Base-by-base conservation (phyloP, 23 red algal genomes). In the Pyropia yezoensis region DNA sequence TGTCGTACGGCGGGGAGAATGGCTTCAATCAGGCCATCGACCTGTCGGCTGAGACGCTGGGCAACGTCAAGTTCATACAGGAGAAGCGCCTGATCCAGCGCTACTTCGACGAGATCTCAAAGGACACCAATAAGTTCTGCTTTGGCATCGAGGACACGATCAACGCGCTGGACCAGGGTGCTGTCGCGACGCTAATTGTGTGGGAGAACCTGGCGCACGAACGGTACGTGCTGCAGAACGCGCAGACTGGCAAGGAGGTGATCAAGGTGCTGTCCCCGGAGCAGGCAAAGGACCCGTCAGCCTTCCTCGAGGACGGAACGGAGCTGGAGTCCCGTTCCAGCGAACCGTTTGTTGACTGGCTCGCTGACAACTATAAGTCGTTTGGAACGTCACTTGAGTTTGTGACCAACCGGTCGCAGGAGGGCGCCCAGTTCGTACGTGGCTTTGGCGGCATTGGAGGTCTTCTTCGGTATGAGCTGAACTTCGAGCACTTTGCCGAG, bases 1-100 rank as follows among this genome's bases (percentile, higher is more conserved):
- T 96, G 8, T 84, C 76, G 49, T 96, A 96, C 73, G 92, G 92
- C 24, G 92, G 92, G 3, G 92, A 96, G 66, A 88, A 89, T n/a
- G 92, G 92, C 25, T 88, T 96, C 57, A 96, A 96, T 73, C 92
- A 96, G 52, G 92, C 92, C 14, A 96, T 96, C 51, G 92, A 96
- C 49, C 68, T 96, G 20, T 69, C 92, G 20, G 77, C 78, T 14
- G 92, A 96, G 47, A 90, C 83, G 4, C 77, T 96, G 74, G 82
- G 83, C 30, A 96, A 96, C 61, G 92, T 96, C 21, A 96, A 96
- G 60, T 96, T 89, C 58, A 87, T 96, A 22, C 80, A 83, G 66
- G 92, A 96, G 65, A 96, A 96, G 61, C 77, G 75, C 21, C 61
- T 96, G 22, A 74, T 96, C 18, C 84, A 96, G 56, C 71, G 78